These are phyloP conservation scores for Periconia macrospinosa DNA, from an alignment of 2,329 filamentous ascomycete genomes.

Conservation along the genomic window DNA sequence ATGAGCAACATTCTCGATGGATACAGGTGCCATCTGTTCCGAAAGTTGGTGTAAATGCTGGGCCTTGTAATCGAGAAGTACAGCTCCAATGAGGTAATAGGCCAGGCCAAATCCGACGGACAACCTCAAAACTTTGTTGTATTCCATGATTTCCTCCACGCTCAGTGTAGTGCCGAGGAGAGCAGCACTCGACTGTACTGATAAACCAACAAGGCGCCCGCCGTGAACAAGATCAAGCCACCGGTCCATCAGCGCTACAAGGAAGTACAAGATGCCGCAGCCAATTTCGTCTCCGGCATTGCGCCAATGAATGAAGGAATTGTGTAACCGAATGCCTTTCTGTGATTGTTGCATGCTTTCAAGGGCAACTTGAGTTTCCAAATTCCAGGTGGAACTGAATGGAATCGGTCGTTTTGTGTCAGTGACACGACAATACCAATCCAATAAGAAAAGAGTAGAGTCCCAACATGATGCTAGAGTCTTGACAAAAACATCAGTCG, in stretches of 20 bases:
- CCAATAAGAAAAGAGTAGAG: slow-evolving; percentile 56
- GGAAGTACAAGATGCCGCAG: slow-evolving; percentile 57
- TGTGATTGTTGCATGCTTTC: slow-evolving; percentile 57
- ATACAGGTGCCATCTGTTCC: slow-evolving; percentile 45
- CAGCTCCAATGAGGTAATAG: slow-evolving; percentile 61
- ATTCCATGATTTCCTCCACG: not conserved
- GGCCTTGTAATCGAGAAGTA: slow-evolving; percentile 59
- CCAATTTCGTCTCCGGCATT: slow-evolving; percentile 58
- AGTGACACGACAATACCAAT: slow-evolving; percentile 56
- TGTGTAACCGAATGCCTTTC: slow-evolving; percentile 59
- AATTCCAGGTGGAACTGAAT: slow-evolving; percentile 61
- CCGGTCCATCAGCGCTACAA: slow-evolving; percentile 59
- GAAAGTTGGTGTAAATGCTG: slow-evolving; percentile 53
- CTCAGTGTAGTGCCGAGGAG: not conserved
- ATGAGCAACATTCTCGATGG: slow-evolving; percentile 45
- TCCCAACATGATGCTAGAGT: slow-evolving; percentile 56
- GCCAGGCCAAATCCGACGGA: slow-evolving; percentile 59
- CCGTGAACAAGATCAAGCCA: slow-evolving; percentile 56
- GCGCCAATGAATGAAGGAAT: slow-evolving; percentile 61
- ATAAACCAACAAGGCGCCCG: slow-evolving; percentile 45
- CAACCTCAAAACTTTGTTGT: slow-evolving; percentile 46
- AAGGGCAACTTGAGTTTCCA: slow-evolving; percentile 58
- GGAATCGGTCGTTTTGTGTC: slow-evolving; percentile 54
- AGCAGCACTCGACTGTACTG: slow-evolving; percentile 10
- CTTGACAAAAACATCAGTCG: slow-evolving; percentile 51